Conservation (phyloP, 2,329 filamentous ascomycete species). For the Fusarium sp. region DNA sequence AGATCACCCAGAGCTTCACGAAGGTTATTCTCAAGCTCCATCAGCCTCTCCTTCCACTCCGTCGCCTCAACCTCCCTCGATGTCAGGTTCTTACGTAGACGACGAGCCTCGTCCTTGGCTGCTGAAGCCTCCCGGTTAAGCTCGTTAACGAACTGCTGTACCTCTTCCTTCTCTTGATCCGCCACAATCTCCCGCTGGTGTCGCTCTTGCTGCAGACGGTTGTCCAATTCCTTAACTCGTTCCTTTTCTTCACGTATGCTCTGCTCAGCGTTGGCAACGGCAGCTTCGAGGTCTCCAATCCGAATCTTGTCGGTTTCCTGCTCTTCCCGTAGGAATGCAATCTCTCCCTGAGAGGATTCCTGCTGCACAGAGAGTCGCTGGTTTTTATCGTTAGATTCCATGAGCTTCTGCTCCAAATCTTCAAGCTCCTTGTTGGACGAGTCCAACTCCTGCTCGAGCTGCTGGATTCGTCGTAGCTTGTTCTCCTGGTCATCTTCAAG, state of each 20-base stretch:
- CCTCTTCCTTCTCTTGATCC: conserved; percentile 91
- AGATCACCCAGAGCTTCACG: conserved; percentile 88
- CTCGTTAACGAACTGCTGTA: conserved; percentile 92
- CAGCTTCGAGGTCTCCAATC: conserved; percentile 91
- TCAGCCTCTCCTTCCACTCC: conserved; percentile 89
- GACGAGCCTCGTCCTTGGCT: conserved; percentile 86
- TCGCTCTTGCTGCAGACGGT: conserved; percentile 81
- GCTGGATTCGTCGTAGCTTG: conserved; percentile 81
- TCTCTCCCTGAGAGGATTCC: conserved; percentile 91
- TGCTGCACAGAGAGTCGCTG: conserved; percentile 90
- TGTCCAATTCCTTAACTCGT: conserved; percentile 75
- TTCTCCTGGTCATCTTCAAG: conserved; percentile 90
- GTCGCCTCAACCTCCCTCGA: conserved; percentile 88
- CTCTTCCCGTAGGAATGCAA: conserved; percentile 94
- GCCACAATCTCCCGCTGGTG: conserved; percentile 88
- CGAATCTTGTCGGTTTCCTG: conserved; percentile 98
- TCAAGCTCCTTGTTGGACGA: conserved; percentile 90
- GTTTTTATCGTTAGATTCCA: conserved; percentile 87
- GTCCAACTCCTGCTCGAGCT: conserved; percentile 83
- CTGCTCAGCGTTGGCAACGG: conserved; percentile 81
- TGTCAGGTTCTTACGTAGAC: conserved; percentile 83
- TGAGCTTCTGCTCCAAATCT: conserved; percentile 82
- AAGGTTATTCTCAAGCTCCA: conserved; percentile 90
- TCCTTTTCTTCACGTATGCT: conserved; percentile 87
- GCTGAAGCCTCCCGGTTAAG: conserved; percentile 85